Base-by-base conservation (phyloP, 1,284 basidiomycete species). In the Boletus holoroseus region DNA sequence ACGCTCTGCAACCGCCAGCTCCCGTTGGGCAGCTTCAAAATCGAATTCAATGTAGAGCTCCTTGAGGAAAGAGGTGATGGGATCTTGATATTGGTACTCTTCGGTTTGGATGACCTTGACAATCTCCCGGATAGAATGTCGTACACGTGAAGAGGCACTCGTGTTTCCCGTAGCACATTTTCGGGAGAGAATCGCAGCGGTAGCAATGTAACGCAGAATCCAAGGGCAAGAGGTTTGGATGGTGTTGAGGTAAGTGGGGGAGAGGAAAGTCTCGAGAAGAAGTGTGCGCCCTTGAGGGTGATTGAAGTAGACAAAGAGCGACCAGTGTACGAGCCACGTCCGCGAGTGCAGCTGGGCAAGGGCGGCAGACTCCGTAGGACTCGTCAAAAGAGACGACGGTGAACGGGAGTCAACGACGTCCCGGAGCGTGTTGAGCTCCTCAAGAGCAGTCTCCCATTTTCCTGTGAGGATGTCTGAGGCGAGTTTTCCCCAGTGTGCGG, bases 281-380 rank as follows among this genome's bases (percentile, higher is more conserved):
- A 91, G 83, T n/a, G 90, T 90, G 37, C 94, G 85, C 27, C 92
- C 94, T 58, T 93, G 82, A 0, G 85, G 85, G 71, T 97, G 92
- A 76, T 97, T 97, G 79, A 95, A 98, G 74, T 94, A 98, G 57
- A 98, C 92, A 71, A 98, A 99, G 46, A 99, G 83, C 15, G 89
- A 91, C 95, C 95, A 99, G 75, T 99, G 96, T 12, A 94, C 82
- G 53, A 96, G 82, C 94, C 95, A 98, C 44, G 92, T 92, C 54
- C 96, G 83, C n/a, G 93, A 90, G 72, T 95, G 94, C 47, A 96
- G 79, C 64, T 91, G 93, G 44, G 78, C 78, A 47, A 92, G 80
- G 5, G 88, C 85, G 40, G 81, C 76, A 16, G 80, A 75, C 37
- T 79, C 76, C 24, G 78, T 72, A 32, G 80, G 72, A 5, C 73